Evolutionary conservation across 2,329 filamentous ascomycete genomes (phyloP).

Genomic region (Aspergillus pseudotamarii): DNA sequence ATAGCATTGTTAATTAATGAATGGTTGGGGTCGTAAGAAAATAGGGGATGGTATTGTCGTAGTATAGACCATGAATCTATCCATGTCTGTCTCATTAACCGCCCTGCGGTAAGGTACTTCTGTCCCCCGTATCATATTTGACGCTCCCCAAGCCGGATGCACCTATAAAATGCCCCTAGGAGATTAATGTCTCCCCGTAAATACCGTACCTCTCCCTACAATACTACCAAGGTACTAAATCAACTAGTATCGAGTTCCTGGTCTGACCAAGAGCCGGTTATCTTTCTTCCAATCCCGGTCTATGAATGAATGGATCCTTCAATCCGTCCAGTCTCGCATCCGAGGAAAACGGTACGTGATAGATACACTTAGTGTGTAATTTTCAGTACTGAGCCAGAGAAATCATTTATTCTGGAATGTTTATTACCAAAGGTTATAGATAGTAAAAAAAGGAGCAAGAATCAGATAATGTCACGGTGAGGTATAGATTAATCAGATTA

Average conservation of each 20-base stretch:
- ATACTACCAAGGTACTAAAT: too few species aligned
- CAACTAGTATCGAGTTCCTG: neutral
- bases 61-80: neutral
- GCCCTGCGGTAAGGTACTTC: neutral
- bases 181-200: neutral
- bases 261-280: neutral
- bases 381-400: neutral
- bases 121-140: neutral
- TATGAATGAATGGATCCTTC: slow-evolving; percentile 5
- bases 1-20: neutral
- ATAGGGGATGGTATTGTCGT: neutral
- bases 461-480: too few species aligned
- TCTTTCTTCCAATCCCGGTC: neutral
- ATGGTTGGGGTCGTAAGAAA: neutral
- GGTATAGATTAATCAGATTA: too few species aligned
- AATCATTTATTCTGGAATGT: too few species aligned
- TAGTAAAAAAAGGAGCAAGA: too few species aligned
- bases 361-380: neutral
- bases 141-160: neutral
- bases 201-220: neutral
- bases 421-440: too few species aligned
- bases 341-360: neutral
- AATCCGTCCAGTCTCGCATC: slow-evolving; percentile 12
- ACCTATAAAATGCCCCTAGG: neutral
- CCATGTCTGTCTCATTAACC: neutral